Conservation (phyloP, 2,329 filamentous ascomycete genomes). For the Phyllosticta paracitricarpa region DNA sequence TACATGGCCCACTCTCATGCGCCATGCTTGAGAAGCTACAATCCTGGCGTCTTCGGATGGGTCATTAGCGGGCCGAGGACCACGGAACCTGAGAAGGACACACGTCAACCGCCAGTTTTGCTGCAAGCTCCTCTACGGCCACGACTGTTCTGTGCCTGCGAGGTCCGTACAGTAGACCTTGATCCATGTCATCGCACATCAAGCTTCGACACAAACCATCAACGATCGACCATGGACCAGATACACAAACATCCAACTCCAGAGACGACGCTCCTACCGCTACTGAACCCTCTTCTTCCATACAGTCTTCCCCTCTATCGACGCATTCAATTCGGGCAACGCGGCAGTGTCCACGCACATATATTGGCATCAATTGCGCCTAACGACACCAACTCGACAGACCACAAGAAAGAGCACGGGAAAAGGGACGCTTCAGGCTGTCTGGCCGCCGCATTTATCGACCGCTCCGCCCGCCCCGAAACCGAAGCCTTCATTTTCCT, state of each 20-base stretch:
- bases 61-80: not conserved
- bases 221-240: not conserved
- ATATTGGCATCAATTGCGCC: constrained; percentile 32
- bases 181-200: not conserved
- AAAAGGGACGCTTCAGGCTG: constrained; percentile 15
- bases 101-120: not conserved
- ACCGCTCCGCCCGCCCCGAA: constrained; percentile 50
- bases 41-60: not conserved
- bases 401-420: not conserved
- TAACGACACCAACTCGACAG: constrained; percentile 1
- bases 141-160: not conserved
- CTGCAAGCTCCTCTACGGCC: not conserved
- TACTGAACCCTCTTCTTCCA: constrained; percentile 45
- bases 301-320: constrained; percentile 51
- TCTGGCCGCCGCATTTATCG: constrained; percentile 52
- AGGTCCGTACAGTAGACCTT: not conserved
- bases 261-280: constrained; percentile 41
- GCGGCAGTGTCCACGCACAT: constrained; percentile 24
- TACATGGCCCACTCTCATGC: too few relatives aligned
- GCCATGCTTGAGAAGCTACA: too few relatives aligned
- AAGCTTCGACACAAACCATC: not conserved
- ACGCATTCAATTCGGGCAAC: constrained; percentile 49
- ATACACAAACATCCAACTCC: constrained; percentile 18
- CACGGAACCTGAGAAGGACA: not conserved
- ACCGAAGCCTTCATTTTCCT: constrained; percentile 55